Conservation (phyloP, 1,284 basidiomycete species). For the Cryptococcus floricola region DNA sequence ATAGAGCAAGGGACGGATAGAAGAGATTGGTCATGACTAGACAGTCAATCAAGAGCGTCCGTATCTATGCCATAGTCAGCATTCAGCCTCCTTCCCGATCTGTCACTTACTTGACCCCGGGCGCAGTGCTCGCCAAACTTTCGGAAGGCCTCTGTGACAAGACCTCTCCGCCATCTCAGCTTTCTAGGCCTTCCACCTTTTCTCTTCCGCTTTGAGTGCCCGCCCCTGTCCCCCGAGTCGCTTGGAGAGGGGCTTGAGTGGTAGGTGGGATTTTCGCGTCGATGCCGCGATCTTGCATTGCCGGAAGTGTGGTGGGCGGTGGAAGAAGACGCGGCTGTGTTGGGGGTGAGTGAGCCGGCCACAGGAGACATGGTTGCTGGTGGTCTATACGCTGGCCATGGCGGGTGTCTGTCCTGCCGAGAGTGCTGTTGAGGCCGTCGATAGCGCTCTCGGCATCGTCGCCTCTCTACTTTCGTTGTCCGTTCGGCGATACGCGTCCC, state of each 20-base stretch:
- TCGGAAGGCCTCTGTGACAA: conserved; percentile 38
- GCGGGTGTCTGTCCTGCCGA: background rate
- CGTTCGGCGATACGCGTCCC: no score
- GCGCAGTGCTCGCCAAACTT: conserved; percentile 49
- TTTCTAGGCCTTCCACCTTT: conserved; percentile 2
- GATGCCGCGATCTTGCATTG: conserved; percentile 7
- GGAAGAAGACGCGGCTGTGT: conserved; percentile 14
- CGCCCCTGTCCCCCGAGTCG: background rate
- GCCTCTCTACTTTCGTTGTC: no score
- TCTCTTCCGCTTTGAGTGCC: conserved; percentile 7
- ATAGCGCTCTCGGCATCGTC: no score
- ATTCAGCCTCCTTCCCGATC: background rate
- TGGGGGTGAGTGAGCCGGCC: background rate
- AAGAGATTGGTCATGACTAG: conserved; percentile 94
- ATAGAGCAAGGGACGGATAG: conserved; percentile 83
- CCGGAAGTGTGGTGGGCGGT: conserved; percentile 8
- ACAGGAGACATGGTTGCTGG: background rate
- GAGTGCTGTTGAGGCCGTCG: no score
- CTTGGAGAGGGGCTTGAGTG: background rate
- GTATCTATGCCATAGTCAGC: conserved; percentile 57
- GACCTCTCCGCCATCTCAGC: conserved; percentile 18
- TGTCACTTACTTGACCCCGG: conserved; percentile 43
- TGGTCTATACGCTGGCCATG: background rate
- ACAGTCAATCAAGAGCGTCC: conserved; percentile 86
- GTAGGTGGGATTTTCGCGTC: conserved; percentile 9